These are phyloP conservation scores for Xerocomus minutiporus DNA, from an alignment of 1,284 basidiomycete species.

Conservation along the genomic window DNA sequence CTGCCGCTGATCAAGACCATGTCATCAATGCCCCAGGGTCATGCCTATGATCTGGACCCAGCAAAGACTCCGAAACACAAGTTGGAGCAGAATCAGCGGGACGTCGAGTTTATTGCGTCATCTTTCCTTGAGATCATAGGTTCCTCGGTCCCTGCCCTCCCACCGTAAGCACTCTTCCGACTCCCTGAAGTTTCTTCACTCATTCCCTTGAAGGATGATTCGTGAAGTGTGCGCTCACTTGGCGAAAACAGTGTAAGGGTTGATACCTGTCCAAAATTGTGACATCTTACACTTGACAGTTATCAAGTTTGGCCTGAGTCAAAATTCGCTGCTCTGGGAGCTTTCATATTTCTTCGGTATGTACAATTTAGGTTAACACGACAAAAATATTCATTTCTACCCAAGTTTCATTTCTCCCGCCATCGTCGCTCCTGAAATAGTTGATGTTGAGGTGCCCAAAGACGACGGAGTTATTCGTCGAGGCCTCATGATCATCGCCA, in stretches of 20 bases:
- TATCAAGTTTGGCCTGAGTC: slow-evolving; percentile 73
- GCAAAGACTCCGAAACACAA: slow-evolving; percentile 58
- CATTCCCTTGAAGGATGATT: slow-evolving; percentile 58
- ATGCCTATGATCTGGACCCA: slow-evolving; percentile 79
- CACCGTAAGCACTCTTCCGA: slow-evolving; percentile 54
- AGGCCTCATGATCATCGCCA: slow-evolving; percentile 81
- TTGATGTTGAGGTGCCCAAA: slow-evolving; percentile 76
- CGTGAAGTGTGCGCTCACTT: slow-evolving; percentile 86
- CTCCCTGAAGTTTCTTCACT: slow-evolving; percentile 2
- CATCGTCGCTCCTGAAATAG: slow-evolving; percentile 78
- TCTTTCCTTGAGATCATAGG: slow-evolving; percentile 75
- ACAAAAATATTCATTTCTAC: slow-evolving; percentile 4
- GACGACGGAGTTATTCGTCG: slow-evolving; percentile 61
- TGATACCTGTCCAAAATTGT: slow-evolving; percentile 1
- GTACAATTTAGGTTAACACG: slow-evolving; percentile 12
- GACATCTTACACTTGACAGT: slow-evolving; percentile 27
- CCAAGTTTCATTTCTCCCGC: slow-evolving; percentile 78
- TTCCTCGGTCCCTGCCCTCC: slow-evolving; percentile 66
- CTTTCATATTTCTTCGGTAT: slow-evolving; percentile 85
- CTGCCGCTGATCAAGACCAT: slow-evolving; percentile 74
- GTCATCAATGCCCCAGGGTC: slow-evolving; percentile 65
- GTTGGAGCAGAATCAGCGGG: slow-evolving; percentile 64
- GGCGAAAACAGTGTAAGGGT: slow-evolving; percentile 71
- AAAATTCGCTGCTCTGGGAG: slow-evolving; percentile 82
- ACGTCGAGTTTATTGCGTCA: slow-evolving; percentile 70